Conservation (phyloP, 2,329 filamentous ascomycete species). For the Fusarium sp. region DNA sequence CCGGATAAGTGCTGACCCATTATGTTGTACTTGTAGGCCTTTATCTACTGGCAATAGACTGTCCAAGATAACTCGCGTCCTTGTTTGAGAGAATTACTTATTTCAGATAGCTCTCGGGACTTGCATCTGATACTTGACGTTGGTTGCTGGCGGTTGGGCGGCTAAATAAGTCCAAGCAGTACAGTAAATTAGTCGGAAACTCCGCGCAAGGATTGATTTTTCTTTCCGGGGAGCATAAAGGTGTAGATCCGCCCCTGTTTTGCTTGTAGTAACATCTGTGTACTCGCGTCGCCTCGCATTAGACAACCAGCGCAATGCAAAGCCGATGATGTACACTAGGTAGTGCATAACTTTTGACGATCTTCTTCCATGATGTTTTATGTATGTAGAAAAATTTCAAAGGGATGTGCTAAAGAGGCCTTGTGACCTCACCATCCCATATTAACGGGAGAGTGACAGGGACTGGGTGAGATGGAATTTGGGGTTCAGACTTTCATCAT, state of each 20-base stretch:
- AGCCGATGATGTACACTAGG: conserved; percentile 21
- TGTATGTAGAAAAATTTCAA: conserved; percentile 3
- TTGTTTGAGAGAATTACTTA: neutral
- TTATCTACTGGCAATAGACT: conserved; percentile 6
- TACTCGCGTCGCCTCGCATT: neutral
- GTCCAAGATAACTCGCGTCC: neutral
- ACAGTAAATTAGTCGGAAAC: conserved; percentile 23
- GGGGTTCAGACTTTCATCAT: conserved; percentile 16
- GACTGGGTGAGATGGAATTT: conserved; percentile 23
- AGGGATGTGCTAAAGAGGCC: conserved; percentile 10
- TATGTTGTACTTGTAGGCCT: neutral
- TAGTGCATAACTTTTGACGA: neutral
- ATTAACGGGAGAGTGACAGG: conserved; percentile 32
- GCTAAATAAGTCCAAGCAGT: conserved; percentile 20
- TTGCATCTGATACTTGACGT: neutral
- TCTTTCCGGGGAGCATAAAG: conserved; percentile 25
- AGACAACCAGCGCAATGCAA: neutral
- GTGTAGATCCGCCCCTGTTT: conserved; percentile 9
- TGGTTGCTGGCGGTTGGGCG: conserved; percentile 19
- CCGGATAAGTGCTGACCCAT: conserved; percentile 20
- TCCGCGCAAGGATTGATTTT: conserved; percentile 20
- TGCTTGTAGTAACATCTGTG: neutral
- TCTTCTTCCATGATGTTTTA: neutral
- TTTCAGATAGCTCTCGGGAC: neutral
- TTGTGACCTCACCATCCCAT: conserved; percentile 38